Conservation (phyloP, 768 basidiomycete species). For the Trametes meyenii region DNA sequence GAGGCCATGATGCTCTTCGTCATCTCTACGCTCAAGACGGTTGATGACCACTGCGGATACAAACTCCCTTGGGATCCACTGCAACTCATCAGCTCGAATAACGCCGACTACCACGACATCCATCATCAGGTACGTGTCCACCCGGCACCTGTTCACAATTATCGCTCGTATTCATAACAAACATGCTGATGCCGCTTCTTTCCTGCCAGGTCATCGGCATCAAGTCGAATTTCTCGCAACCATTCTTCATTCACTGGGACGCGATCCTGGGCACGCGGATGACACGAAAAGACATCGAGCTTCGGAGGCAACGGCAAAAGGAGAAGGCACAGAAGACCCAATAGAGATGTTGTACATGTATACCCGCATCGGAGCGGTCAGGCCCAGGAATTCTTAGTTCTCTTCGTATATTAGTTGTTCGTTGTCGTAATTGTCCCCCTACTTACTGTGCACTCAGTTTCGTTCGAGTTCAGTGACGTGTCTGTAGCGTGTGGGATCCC, state of each 20-base stretch:
- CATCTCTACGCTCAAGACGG: conserved; percentile 87
- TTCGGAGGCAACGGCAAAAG: conserved; percentile 38
- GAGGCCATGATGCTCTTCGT: conserved; percentile 85
- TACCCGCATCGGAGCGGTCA: neutral
- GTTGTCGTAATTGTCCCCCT: neutral
- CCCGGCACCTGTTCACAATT: neutral
- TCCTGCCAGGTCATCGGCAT: conserved; percentile 79
- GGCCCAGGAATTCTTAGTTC: neutral
- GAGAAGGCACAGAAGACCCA: conserved; percentile 18
- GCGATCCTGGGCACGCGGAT: conserved; percentile 79
- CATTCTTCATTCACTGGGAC: conserved; percentile 97
- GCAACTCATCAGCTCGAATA: conserved; percentile 84
- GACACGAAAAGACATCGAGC: conserved; percentile 69
- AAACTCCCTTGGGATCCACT: conserved; percentile 88
- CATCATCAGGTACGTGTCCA: conserved; percentile 83
- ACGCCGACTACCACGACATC: conserved; percentile 97
- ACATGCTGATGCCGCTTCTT: conserved; percentile 7
- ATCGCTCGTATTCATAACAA: neutral
- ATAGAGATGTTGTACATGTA: conserved; percentile 20
- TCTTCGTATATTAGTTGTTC: neutral
- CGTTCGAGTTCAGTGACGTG: neutral
- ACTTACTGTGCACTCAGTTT: neutral
- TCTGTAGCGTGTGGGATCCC: neutral
- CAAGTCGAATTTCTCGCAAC: conserved; percentile 95
- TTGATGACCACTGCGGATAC: conserved; percentile 96